Base-by-base conservation (phyloP, 495 filamentous ascomycete species). In the Extremus antarcticus region DNA sequence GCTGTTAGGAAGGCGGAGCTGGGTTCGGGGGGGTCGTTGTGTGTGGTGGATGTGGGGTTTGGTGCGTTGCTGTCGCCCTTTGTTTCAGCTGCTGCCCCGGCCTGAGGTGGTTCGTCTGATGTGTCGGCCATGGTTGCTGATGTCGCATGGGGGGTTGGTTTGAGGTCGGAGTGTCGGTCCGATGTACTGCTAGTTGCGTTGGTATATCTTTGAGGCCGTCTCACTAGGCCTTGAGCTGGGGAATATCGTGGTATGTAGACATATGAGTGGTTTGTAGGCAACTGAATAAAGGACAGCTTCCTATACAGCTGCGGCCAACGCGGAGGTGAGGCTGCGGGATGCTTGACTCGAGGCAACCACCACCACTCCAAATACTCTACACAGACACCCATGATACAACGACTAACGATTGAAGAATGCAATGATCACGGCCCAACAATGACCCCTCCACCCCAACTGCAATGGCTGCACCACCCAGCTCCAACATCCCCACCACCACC, bases 1-100 rank as follows among this genome's bases (percentile, higher is more conserved):
- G 92, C 92, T 58, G 80, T 84, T 70, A 96, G 91, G 70, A 97
- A 97, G 70, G 92, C 94, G 75, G 91, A 94, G 55, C 82, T 80
- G 25, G 79, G 79, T 54, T 84, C 43, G 23, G 56, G 52, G 4
- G 50, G 38, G 15, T 45, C 54, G 19, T 41, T 24, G 9, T n/a
- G 40, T 17, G n/a, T 29, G 19, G 32, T 55, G 40, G 29, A 43
- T 2, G 45, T 25, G 8, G 43, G 29, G 43, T 50, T 20, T 20
- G 40, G 21, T 29, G 25, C n/a, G 19, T 4, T 54, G 41, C 40
- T 16, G 3, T 11, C 3, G 25, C 25, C 46, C 15, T 54, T 32
- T 19, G 46, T 11, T 3, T 47, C 25, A n/a, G n/a, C n/a, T 21
- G 20, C n/a, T 4, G 55, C 56, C 11, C 59, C 55, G 21, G 39